phyloP scores from a whole-genome alignment of 2,329 filamentous ascomycete genomes.

The Aspergillus novofumigatus region DNA sequence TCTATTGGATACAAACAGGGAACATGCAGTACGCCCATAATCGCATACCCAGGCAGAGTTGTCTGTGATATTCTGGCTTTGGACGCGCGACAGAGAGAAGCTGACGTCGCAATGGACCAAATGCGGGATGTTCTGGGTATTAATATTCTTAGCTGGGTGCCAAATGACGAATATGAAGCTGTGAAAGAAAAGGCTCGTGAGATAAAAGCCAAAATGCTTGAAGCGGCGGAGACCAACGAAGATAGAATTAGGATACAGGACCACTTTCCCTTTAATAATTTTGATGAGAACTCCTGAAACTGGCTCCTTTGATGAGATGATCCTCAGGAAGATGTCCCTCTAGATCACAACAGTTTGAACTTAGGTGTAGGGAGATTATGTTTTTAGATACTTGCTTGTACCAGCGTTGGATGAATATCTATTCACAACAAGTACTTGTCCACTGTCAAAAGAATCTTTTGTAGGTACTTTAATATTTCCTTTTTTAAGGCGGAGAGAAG shows the following conservation, averaged over 20 bases:
- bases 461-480: too few species aligned
- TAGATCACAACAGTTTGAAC: too few species aligned
- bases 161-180: constrained; percentile 18
- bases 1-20: not conserved
- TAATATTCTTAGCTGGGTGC: constrained; percentile 20
- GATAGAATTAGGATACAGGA: constrained; percentile 8
- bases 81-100: constrained; percentile 14
- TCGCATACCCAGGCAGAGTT: constrained; percentile 11
- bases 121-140: constrained; percentile 17
- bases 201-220: constrained; percentile 18
- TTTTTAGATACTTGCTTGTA: too few species aligned
- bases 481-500: too few species aligned
- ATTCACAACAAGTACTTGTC: too few species aligned
- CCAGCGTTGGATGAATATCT: too few species aligned
- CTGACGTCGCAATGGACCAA: constrained; percentile 17
- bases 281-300: constrained; percentile 7
- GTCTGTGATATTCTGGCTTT: constrained; percentile 11
- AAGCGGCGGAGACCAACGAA: constrained; percentile 14
- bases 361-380: too few species aligned
- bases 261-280: constrained; percentile 18
- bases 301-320: not conserved
- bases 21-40: constrained; percentile 6
- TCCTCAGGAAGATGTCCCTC: too few species aligned
- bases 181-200: constrained; percentile 11
- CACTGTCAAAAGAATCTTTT: too few species aligned